phyloP scores from a whole-genome alignment of 2,329 filamentous ascomycete genomes.

The Thelonectria rubi region DNA sequence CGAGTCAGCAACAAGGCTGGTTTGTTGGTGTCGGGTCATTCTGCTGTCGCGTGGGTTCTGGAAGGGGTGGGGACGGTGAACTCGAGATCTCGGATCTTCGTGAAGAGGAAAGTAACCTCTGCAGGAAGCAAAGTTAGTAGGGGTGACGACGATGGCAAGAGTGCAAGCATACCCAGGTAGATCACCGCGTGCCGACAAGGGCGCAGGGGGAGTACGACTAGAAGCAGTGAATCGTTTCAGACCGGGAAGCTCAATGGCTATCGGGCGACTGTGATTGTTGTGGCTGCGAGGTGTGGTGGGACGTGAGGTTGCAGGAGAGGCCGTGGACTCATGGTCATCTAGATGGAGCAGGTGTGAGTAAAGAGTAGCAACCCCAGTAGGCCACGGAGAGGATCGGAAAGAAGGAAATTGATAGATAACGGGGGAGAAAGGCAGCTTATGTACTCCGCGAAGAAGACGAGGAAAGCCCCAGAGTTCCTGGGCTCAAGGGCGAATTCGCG shows the following conservation, averaged over 20 bases:
- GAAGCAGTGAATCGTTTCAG: conserved; percentile 52
- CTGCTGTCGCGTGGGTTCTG: conserved; percentile 50
- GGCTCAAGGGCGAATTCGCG: conserved; percentile 21
- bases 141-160: neutral
- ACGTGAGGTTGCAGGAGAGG: conserved; percentile 33
- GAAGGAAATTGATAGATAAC: conserved; percentile 23
- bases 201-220: conserved; percentile 56
- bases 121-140: conserved; percentile 10
- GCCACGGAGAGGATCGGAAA: conserved; percentile 24
- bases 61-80: conserved; percentile 63
- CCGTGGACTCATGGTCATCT: conserved; percentile 34
- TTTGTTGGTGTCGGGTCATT: conserved; percentile 50
- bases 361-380: neutral
- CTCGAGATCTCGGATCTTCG: conserved; percentile 60
- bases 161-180: conserved; percentile 60
- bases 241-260: conserved; percentile 61
- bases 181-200: conserved; percentile 67
- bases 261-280: conserved; percentile 54
- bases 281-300: conserved; percentile 35
- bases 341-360: conserved; percentile 23
- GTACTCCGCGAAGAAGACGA: conserved; percentile 15
- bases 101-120: conserved; percentile 70
- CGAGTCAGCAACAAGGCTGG: conserved; percentile 47
- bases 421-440: conserved; percentile 30
- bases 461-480: conserved; percentile 12